Evolutionary conservation across 83 land plant genomes (phyloP).

Genomic region (Diphasiastrum complanatum): DNA sequence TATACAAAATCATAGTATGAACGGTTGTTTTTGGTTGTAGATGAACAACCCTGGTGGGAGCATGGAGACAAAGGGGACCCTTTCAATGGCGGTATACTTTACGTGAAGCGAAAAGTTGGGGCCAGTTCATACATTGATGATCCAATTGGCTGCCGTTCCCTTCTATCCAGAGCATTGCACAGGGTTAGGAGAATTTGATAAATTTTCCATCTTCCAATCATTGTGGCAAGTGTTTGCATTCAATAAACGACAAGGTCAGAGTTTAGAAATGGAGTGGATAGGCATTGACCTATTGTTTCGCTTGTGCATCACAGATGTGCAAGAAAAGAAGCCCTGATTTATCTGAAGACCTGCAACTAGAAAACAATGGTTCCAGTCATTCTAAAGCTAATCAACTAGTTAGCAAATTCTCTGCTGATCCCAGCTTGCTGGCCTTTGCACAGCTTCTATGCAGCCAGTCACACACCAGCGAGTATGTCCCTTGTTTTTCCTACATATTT

Average conservation of each 20-base stretch:
- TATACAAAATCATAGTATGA: background rate
- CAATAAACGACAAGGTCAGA: too few relatives aligned
- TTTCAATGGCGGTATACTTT: constrained; percentile 68
- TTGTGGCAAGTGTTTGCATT: background rate
- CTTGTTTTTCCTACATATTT: background rate
- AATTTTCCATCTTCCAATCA: background rate
- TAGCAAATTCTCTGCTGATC: constrained; percentile 90
- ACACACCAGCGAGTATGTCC: constrained; percentile 4
- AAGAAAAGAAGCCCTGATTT: too few relatives aligned
- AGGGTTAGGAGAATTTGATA: constrained; percentile 41
- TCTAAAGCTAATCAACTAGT: constrained; percentile 73
- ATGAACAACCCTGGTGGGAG: constrained; percentile 80
- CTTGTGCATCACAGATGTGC: too few relatives aligned
- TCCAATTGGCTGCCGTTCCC: constrained; percentile 88
- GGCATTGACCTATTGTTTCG: too few relatives aligned
- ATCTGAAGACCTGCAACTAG: too few relatives aligned
- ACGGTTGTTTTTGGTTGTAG: background rate
- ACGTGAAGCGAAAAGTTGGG: constrained; percentile 90
- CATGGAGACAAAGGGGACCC: constrained; percentile 61
- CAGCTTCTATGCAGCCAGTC: constrained; percentile 52
- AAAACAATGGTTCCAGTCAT: background rate
- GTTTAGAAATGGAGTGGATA: too few relatives aligned
- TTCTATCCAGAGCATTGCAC: constrained; percentile 85
- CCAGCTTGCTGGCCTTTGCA: constrained; percentile 91
- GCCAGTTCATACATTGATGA: constrained; percentile 93